Conservation (phyloP, 2,329 filamentous ascomycete species). For the Elsinoe australis region DNA sequence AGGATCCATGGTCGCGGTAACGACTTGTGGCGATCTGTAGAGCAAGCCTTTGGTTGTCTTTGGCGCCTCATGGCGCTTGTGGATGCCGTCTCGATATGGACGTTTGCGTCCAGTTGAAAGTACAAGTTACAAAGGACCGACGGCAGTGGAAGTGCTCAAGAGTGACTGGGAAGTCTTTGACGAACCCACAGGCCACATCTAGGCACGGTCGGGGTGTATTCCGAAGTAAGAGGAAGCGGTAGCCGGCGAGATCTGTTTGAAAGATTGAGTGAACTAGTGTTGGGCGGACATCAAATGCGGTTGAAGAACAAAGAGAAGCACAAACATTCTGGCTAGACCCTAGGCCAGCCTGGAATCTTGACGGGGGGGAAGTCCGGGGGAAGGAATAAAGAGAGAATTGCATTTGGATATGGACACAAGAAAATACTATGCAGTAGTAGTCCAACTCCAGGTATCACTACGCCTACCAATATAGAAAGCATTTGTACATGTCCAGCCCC, state of each 20-base stretch:
- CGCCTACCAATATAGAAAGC: slow-evolving; percentile 14
- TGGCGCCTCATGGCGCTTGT: not conserved
- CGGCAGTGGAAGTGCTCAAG: not conserved
- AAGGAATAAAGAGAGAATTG: slow-evolving; percentile 7
- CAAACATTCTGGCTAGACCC: slow-evolving; percentile 3
- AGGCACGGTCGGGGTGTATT: not conserved
- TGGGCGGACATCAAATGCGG: slow-evolving; percentile 5
- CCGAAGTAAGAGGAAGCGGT: not conserved
- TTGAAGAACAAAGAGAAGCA: slow-evolving; percentile 8
- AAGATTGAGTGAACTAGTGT: slow-evolving; percentile 3
- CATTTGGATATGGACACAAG: slow-evolving; percentile 16
- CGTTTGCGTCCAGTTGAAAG: not conserved
- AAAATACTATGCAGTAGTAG: slow-evolving; percentile 1
- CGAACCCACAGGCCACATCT: not conserved
- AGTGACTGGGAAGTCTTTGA: slow-evolving; percentile 2
- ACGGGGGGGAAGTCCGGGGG: slow-evolving; percentile 3
- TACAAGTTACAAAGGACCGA: slow-evolving; percentile 11
- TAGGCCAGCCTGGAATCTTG: slow-evolving; percentile 10
- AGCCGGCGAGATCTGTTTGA: not conserved
- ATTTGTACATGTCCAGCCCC: slow-evolving; percentile 10
- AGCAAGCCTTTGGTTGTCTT: slow-evolving; percentile 4
- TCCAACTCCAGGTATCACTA: slow-evolving; percentile 14
- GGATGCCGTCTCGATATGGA: not conserved
- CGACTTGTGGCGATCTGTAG: not conserved
- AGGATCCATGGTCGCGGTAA: slow-evolving; percentile 6